Conservation (phyloP, 2,329 filamentous ascomycete species). For the Aphanocladium album region DNA sequence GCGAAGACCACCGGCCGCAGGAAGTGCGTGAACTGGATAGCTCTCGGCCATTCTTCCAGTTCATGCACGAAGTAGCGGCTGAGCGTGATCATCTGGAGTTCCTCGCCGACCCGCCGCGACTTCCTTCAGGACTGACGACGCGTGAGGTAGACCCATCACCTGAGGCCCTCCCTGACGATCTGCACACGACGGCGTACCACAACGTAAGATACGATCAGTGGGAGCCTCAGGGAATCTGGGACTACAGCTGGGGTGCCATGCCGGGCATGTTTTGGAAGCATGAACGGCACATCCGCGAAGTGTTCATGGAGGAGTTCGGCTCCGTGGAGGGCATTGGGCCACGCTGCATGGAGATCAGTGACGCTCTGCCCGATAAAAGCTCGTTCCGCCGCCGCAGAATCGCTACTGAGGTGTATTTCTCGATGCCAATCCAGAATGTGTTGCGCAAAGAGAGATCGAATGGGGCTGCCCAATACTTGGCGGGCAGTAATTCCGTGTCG, state of each 20-base stretch:
- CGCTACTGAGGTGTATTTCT: no score
- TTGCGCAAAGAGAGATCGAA: no score
- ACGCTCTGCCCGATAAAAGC: background rate
- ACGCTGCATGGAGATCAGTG: background rate
- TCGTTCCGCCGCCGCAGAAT: no score
- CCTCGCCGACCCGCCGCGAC: background rate
- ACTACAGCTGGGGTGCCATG: background rate
- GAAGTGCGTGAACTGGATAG: background rate
- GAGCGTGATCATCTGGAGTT: conserved; percentile 1
- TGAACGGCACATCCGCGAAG: background rate
- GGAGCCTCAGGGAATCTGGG: background rate
- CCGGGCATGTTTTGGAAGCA: conserved; percentile 6
- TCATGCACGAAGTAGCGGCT: background rate
- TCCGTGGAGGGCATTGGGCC: background rate
- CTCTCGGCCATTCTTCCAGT: background rate
- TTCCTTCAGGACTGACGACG: background rate
- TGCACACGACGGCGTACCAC: background rate
- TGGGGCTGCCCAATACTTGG: no score
- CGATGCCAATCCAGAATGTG: no score
- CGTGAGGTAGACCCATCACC: background rate
- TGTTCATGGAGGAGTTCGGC: background rate
- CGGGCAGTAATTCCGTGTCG: no score
- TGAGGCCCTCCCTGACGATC: background rate
- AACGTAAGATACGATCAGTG: background rate
- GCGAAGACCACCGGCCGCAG: background rate